Evolutionary conservation across 2,329 filamentous ascomycete species (phyloP).

Genomic region (Exophiala alcalophila): DNA sequence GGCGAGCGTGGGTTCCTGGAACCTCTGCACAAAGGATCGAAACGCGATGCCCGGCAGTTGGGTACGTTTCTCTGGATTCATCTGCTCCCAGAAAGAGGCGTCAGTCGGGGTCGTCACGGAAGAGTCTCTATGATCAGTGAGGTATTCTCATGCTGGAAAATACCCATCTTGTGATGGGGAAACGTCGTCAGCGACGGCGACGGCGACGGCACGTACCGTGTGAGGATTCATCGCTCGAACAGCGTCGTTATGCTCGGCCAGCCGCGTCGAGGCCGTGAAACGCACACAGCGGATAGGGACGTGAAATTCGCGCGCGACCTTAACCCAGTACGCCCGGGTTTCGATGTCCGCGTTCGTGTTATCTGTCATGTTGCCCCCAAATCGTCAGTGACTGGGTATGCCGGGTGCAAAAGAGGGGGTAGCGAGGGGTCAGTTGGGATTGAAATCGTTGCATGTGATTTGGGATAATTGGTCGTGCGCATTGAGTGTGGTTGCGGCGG

Average conservation of each 20-base stretch:
- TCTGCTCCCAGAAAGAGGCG: conserved; percentile 39
- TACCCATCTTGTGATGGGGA: too few relatives aligned
- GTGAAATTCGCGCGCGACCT: conserved; percentile 65
- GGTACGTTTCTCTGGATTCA: conserved; percentile 78
- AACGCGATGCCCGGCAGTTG: conserved; percentile 79
- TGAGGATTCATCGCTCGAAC: conserved; percentile 65
- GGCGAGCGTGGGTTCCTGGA: conserved; percentile 64
- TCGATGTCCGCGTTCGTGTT: conserved; percentile 90
- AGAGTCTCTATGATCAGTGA: too few relatives aligned
- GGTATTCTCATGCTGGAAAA: too few relatives aligned
- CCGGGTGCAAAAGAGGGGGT: conserved; percentile 3
- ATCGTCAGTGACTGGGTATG: conserved; percentile 10
- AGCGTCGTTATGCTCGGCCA: conserved; percentile 83
- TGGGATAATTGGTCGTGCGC: neutral
- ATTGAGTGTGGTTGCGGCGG: neutral
- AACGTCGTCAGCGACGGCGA: too few relatives aligned
- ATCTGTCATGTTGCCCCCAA: conserved; percentile 53
- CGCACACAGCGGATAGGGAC: conserved; percentile 81
- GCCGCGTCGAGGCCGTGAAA: conserved; percentile 68
- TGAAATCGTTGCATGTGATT: conserved; percentile 6
- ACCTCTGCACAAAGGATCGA: conserved; percentile 68
- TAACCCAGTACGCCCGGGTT: conserved; percentile 74
- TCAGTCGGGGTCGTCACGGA: too few relatives aligned
- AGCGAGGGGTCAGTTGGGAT: neutral
- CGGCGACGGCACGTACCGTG: conserved; percentile 32